phyloP scores from a whole-genome alignment of 139 green algal genomes.

The Edaphochlamys debaryana region DNA sequence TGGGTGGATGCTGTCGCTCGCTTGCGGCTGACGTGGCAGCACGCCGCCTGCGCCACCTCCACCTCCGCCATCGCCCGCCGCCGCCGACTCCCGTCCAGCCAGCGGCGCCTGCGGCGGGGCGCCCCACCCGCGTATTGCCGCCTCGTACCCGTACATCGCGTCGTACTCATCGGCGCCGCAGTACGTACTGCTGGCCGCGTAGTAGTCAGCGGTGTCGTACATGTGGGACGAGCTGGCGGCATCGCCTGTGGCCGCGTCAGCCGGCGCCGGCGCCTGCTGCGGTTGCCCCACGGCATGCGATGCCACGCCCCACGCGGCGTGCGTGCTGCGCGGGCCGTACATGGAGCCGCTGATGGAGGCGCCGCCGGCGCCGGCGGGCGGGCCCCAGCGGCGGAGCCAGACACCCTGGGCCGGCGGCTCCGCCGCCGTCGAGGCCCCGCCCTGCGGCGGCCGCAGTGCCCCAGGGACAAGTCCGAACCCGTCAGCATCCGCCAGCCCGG shows the following conservation, averaged over 20 bases:
- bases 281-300: neutral
- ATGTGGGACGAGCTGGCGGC: neutral
- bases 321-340: no score
- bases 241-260: no score
- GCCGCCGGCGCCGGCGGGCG: neutral
- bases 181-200: constrained; percentile 1
- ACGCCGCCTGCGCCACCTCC: no score
- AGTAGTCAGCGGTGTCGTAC: constrained; percentile 19
- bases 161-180: constrained; percentile 18
- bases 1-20: no score
- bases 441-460: neutral
- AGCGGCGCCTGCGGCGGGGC: no score
- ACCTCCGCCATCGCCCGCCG: no score
- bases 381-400: neutral
- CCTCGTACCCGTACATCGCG: no score
- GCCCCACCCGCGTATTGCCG: no score
- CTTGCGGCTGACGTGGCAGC: no score
- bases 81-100: no score
- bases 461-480: constrained; percentile 27
- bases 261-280: no score
- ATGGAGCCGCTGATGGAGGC: neutral
- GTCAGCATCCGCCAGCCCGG: constrained; percentile 1
- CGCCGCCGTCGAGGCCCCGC: neutral
- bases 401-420: neutral
- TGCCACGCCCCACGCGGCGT: no score